Conservation (phyloP, 257 asterid species). For the Solanum bulbocastanum region DNA sequence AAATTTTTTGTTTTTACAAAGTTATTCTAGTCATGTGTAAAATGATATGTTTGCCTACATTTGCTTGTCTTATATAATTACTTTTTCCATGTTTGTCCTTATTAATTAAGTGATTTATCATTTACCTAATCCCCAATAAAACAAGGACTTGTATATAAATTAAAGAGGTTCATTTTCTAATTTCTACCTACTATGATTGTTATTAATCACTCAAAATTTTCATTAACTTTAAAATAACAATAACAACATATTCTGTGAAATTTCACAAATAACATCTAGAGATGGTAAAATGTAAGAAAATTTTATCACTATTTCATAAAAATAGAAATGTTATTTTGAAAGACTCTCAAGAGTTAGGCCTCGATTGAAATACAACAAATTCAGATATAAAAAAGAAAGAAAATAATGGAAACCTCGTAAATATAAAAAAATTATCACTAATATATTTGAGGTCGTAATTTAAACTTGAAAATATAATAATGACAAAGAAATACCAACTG, state of each 20-base stretch:
- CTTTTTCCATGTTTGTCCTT: not conserved
- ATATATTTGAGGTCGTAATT: not conserved
- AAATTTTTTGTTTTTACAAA: not conserved
- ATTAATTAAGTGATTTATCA: not conserved
- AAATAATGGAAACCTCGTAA: not conserved
- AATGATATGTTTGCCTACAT: not conserved
- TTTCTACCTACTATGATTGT: not conserved
- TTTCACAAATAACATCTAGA: no score
- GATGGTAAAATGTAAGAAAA: no score
- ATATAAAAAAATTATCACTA: not conserved
- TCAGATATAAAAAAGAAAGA: no score
- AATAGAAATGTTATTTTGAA: no score
- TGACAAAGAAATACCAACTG: not conserved
- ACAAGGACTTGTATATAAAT: not conserved
- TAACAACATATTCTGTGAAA: no score
- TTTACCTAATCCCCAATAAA: not conserved
- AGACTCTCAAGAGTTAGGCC: fast-evolving
- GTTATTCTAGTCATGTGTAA: not conserved
- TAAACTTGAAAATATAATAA: not conserved
- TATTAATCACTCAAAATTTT: not conserved
- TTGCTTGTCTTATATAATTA: not conserved
- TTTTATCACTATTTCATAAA: no score
- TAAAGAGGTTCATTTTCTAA: not conserved
- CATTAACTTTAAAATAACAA: not conserved
- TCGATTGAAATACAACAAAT: no score